phyloP scores from a whole-genome alignment of 2,329 filamentous ascomycete species.

The Sarocladium strictum region DNA sequence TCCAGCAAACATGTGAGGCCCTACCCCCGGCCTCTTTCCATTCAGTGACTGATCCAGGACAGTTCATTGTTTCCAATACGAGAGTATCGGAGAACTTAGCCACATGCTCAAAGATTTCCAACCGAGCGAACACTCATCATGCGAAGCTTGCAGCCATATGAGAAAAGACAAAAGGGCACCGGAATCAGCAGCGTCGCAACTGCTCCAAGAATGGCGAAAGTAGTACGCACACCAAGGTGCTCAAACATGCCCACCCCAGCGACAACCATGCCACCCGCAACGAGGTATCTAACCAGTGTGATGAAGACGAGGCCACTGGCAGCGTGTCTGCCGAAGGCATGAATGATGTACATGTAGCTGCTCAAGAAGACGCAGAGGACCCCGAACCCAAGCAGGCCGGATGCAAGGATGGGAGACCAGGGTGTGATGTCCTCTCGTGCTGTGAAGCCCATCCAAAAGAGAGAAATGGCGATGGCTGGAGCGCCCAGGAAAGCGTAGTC shows the following conservation, averaged over 20 bases:
- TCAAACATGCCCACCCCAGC: background rate
- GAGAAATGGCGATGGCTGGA: background rate
- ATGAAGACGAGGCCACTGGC: constrained; percentile 8
- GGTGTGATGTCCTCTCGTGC: background rate
- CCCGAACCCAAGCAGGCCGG: constrained; percentile 1
- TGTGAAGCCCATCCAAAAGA: constrained; percentile 8
- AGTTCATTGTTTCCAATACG: too few species aligned
- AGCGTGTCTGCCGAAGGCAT: background rate
- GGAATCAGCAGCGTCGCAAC: background rate
- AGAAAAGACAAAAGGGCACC: background rate
- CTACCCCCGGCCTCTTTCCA: too few species aligned
- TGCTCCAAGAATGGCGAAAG: background rate
- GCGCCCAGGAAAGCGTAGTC: background rate
- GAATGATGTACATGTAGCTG: constrained; percentile 8
- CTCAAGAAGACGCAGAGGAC: constrained; percentile 4
- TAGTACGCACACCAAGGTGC: background rate
- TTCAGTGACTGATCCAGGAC: too few species aligned
- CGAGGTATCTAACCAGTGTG: background rate
- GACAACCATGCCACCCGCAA: constrained; percentile 3
- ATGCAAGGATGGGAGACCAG: background rate
- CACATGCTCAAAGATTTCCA: background rate
- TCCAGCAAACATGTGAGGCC: too few species aligned
- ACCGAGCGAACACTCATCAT: background rate
- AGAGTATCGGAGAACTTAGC: too few species aligned
- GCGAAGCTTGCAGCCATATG: background rate